Evolutionary conservation across 495 filamentous ascomycete species (phyloP).

Genomic region (Hypoxylon perforatum): DNA sequence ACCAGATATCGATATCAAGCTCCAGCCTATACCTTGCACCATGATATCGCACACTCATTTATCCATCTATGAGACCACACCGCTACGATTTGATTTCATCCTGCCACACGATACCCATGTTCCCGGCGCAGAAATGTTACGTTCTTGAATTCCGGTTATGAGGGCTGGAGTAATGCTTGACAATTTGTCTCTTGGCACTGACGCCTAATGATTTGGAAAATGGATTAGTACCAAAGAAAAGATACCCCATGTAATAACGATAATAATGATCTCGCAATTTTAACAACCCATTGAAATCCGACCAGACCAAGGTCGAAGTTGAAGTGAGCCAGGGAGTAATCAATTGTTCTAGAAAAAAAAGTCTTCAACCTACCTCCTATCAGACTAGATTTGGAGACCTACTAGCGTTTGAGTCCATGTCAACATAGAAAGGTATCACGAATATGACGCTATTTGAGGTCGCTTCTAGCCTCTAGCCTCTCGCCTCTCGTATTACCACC

Average conservation of each 20-base stretch:
- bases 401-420: too few relatives aligned
- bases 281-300: not conserved
- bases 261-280: not conserved
- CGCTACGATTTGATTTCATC: not conserved
- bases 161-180: not conserved
- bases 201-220: not conserved
- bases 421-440: too few relatives aligned
- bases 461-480: too few relatives aligned
- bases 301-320: too few relatives aligned
- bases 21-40: not conserved
- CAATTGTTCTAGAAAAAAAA: too few relatives aligned
- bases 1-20: not conserved
- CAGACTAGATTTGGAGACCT: too few relatives aligned
- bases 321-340: too few relatives aligned
- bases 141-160: not conserved
- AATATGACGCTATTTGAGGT: too few relatives aligned
- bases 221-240: not conserved
- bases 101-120: not conserved
- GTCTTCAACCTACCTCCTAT: too few relatives aligned
- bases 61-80: not conserved
- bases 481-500: too few relatives aligned
- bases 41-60: not conserved
- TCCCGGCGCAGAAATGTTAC: not conserved
- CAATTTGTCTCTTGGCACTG: not conserved
- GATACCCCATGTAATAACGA: slow-evolving; percentile 22